Evolutionary conservation across 2,329 filamentous ascomycete species (phyloP).

Genomic region (Rosellinia necatrix): DNA sequence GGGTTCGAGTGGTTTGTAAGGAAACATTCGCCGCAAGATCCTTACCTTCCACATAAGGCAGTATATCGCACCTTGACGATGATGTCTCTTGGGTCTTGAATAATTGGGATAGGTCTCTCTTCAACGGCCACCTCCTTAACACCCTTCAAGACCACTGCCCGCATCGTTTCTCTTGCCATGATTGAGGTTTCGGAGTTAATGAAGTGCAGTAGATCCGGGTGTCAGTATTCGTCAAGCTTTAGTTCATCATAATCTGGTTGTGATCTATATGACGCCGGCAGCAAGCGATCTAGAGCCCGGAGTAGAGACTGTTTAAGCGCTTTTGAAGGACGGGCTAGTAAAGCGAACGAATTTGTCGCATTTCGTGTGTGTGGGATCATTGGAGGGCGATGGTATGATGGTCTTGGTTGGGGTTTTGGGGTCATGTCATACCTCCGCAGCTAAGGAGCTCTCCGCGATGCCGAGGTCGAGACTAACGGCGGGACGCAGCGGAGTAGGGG

Average conservation of each 20-base stretch:
- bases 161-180: conserved; percentile 23
- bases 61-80: conserved; percentile 27
- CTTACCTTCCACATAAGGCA: conserved; percentile 25
- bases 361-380: not conserved
- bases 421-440: not conserved
- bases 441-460: too few species aligned
- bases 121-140: conserved; percentile 18
- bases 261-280: too few species aligned
- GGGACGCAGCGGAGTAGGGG: too few species aligned
- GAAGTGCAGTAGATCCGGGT: not conserved
- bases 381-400: not conserved
- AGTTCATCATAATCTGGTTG: too few species aligned
- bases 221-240: not conserved
- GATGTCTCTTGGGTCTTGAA: conserved; percentile 22
- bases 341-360: too few species aligned
- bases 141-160: conserved; percentile 26
- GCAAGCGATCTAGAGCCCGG: too few species aligned
- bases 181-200: not conserved
- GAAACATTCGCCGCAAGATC: not conserved
- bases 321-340: too few species aligned
- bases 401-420: not conserved
- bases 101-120: conserved; percentile 20
- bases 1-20: too few species aligned
- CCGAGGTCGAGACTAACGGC: too few species aligned
- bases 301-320: too few species aligned